These are phyloP conservation scores for Boletus huronensis DNA, from an alignment of 768 basidiomycete species.

Conservation along the genomic window DNA sequence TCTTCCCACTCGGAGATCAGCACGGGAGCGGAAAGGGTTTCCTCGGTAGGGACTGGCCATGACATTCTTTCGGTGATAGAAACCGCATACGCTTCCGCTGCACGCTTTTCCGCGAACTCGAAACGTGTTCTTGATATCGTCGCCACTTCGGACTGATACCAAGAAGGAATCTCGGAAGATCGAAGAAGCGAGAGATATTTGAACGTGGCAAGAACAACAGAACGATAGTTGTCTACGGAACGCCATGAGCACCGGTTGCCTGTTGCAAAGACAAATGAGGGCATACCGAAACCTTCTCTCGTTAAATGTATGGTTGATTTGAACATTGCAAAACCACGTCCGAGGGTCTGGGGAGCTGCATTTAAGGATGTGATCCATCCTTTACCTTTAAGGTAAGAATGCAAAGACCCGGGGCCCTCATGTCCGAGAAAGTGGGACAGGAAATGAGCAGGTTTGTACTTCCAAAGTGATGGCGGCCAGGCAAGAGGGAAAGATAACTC, in stretches of 20 bases:
- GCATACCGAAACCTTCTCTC: conserved; percentile 77
- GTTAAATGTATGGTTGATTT: conserved; percentile 82
- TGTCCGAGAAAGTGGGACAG: conserved; percentile 84
- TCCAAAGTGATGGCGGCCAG: conserved; percentile 70
- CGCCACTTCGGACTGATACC: conserved; percentile 73
- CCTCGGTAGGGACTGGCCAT: conserved; percentile 78
- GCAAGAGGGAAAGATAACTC: conserved; percentile 80
- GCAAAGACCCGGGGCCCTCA: conserved; percentile 88
- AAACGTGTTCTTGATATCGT: conserved; percentile 72
- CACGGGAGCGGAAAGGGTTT: conserved; percentile 66
- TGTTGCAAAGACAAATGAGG: neutral
- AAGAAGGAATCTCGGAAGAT: conserved; percentile 54
- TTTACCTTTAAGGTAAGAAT: conserved; percentile 85
- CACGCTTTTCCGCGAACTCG: conserved; percentile 81
- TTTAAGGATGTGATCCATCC: conserved; percentile 81
- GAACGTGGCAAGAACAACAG: conserved; percentile 65
- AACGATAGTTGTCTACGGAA: conserved; percentile 59
- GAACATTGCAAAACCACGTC: conserved; percentile 85
- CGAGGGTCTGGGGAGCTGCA: conserved; percentile 66
- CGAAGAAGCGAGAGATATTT: conserved; percentile 76
- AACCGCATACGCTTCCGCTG: conserved; percentile 76
- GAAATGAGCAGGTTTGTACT: conserved; percentile 73
- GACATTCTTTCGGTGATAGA: conserved; percentile 71
- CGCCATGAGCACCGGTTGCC: conserved; percentile 1
- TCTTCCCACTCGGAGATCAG: conserved; percentile 73